A percentile compares a stretch with the other conserved stretches of the same genome.
These are phyloP conservation scores for Carex kokanica DNA, from an alignment of 176 grass and related monocot genomes.

Conservation along the genomic window DNA sequence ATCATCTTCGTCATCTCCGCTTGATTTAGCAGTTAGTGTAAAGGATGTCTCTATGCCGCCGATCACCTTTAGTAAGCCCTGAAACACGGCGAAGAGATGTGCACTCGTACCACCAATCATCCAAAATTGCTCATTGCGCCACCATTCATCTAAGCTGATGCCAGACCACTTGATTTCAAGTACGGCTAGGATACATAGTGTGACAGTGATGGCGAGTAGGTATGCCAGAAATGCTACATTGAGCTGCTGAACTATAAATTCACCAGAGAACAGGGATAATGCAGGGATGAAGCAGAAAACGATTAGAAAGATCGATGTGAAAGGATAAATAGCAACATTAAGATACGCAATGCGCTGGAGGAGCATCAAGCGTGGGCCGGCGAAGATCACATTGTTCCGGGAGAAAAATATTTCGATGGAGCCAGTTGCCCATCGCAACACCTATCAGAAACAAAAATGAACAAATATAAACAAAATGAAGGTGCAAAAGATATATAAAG, in stretches of 20 bases:
- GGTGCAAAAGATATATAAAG: neutral
- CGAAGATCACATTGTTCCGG: constrained; percentile 24
- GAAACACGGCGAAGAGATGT: constrained; percentile 27
- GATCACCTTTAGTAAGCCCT: constrained; percentile 20
- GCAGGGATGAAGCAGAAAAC: constrained; percentile 26
- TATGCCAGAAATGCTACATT: constrained; percentile 26
- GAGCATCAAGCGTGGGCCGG: constrained; percentile 16
- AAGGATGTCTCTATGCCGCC: constrained; percentile 26
- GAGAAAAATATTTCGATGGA: constrained; percentile 33
- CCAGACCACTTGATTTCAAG: constrained; percentile 26
- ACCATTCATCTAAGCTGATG: constrained; percentile 32
- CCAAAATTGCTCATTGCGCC: constrained; percentile 33
- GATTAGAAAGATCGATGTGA: constrained; percentile 19
- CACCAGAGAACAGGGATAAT: constrained; percentile 16
- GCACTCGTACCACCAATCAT: constrained; percentile 29
- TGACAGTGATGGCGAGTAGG: constrained; percentile 21
- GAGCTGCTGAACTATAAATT: constrained; percentile 24
- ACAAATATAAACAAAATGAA: neutral
- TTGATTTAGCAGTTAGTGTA: constrained; percentile 2
- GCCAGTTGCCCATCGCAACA: constrained; percentile 26
- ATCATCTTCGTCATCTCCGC: constrained; percentile 16
- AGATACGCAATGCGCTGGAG: constrained; percentile 27
- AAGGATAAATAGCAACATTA: constrained; percentile 30
- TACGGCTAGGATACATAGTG: constrained; percentile 19
- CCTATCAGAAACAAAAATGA: neutral